Conservation (phyloP, 352 stramenopile genomes). For the Phytophthora palmivora region DNA sequence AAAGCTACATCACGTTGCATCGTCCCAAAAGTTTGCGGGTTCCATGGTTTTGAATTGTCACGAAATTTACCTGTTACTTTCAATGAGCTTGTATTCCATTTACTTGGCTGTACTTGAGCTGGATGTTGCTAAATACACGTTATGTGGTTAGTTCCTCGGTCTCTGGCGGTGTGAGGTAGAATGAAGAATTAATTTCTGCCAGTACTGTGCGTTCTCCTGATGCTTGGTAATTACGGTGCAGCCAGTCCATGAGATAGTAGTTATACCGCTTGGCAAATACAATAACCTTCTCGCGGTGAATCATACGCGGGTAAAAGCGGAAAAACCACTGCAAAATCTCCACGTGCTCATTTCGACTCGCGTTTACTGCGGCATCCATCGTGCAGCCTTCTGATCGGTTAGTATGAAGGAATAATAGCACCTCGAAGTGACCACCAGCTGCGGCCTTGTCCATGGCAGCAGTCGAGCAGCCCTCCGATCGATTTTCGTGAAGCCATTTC, state of each 20-base stretch:
- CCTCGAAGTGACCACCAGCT: slow-evolving; percentile 44
- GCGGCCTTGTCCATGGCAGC: slow-evolving; percentile 42
- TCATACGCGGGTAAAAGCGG: slow-evolving; percentile 41
- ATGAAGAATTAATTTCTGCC: slow-evolving; percentile 46
- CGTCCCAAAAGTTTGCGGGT: background rate
- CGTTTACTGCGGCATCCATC: slow-evolving; percentile 43
- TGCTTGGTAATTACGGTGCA: slow-evolving; percentile 46
- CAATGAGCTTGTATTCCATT: slow-evolving; percentile 5
- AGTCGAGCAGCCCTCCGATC: slow-evolving; percentile 40
- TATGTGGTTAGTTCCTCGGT: slow-evolving; percentile 30
- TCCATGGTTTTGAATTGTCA: background rate
- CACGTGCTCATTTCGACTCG: slow-evolving; percentile 43
- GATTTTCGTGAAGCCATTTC: slow-evolving; percentile 41
- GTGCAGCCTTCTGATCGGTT: slow-evolving; percentile 37
- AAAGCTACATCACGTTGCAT: background rate
- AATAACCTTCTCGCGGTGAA: slow-evolving; percentile 49
- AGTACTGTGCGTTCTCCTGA: slow-evolving; percentile 41
- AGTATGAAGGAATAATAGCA: slow-evolving; percentile 46
- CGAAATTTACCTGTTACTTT: background rate
- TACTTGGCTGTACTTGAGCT: slow-evolving; percentile 11
- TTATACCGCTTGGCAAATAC: slow-evolving; percentile 50
- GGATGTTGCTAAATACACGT: background rate
- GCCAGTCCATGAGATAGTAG: slow-evolving; percentile 52
- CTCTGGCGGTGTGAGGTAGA: slow-evolving; percentile 42
- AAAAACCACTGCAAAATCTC: slow-evolving; percentile 50